A percentile compares a stretch with the other conserved stretches of the same genome.
Conservation (phyloP, 2,329 filamentous ascomycete genomes). For the Xylaria sp. region DNA sequence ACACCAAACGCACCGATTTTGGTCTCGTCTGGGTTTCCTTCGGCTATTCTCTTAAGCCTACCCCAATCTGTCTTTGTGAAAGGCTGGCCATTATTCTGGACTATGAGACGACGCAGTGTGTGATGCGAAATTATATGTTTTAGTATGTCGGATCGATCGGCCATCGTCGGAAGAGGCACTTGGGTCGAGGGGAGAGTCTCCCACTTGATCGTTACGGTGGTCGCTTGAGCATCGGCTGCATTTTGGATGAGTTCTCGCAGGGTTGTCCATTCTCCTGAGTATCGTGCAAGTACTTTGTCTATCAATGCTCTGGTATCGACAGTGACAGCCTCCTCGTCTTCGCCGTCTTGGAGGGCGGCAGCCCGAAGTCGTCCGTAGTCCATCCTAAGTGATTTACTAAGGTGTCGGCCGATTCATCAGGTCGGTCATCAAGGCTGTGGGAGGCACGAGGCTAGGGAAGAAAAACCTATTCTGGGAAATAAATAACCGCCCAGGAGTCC, state of each 20-base stretch:
- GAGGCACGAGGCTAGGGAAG: neutral
- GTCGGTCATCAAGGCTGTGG: constrained; percentile 19
- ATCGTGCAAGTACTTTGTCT: constrained; percentile 95
- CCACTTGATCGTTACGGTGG: constrained; percentile 87
- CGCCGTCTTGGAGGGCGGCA: constrained; percentile 82
- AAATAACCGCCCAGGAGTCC: neutral
- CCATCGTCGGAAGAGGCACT: constrained; percentile 70
- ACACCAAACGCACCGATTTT: constrained; percentile 99
- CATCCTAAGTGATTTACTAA: constrained; percentile 52
- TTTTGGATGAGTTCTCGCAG: constrained; percentile 96
- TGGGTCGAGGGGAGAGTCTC: constrained; percentile 85
- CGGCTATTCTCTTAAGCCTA: constrained; percentile 93
- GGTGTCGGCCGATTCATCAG: constrained; percentile 8
- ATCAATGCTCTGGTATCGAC: constrained; percentile 97
- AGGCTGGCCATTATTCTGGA: constrained; percentile 88
- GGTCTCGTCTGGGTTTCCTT: constrained; percentile 97
- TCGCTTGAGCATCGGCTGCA: constrained; percentile 94
- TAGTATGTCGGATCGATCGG: constrained; percentile 72
- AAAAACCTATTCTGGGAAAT: neutral
- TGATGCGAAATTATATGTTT: constrained; percentile 86
- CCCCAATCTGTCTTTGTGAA: constrained; percentile 94
- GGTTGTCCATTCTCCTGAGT: constrained; percentile 92
- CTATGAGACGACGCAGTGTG: constrained; percentile 83
- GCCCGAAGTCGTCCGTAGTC: constrained; percentile 80
- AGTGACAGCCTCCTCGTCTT: constrained; percentile 95